A percentile compares a stretch with the other conserved stretches of the same genome.
Conservation (phyloP, 495 filamentous ascomycete species). For the Penicillium silybi region DNA sequence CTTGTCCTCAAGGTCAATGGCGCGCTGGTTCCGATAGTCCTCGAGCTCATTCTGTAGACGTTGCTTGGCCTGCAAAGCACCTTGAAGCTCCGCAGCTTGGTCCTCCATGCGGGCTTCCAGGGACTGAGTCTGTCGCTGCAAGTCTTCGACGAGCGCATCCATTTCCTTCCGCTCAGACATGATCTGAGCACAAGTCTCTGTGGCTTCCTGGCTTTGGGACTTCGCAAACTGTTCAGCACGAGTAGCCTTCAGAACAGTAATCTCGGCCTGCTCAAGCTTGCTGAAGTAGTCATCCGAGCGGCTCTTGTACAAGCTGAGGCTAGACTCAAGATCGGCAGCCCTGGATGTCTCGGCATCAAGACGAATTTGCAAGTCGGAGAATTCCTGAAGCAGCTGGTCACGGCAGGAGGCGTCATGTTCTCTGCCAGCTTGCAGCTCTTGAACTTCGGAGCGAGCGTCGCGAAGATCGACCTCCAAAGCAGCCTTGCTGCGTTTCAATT, state of each 20-base stretch:
- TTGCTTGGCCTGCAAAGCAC: constrained; percentile 86
- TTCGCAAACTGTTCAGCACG: constrained; percentile 93
- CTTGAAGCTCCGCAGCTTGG: constrained; percentile 81
- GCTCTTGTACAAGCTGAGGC: constrained; percentile 83
- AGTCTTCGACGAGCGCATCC: constrained; percentile 82
- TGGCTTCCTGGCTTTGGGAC: constrained; percentile 79
- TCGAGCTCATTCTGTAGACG: constrained; percentile 96
- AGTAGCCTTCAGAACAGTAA: constrained; percentile 86
- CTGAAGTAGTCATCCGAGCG: constrained; percentile 96
- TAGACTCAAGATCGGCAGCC: constrained; percentile 77
- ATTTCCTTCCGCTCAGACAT: constrained; percentile 91
- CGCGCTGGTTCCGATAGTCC: constrained; percentile 91
- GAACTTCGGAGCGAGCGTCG: constrained; percentile 76
- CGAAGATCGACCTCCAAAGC: constrained; percentile 85
- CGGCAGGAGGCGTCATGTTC: constrained; percentile 84
- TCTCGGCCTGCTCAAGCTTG: constrained; percentile 96
- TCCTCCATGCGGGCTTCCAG: constrained; percentile 91
- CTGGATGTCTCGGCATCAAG: constrained; percentile 86
- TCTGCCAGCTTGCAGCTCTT: constrained; percentile 68
- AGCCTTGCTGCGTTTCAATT: constrained; percentile 72
- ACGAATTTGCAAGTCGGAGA: constrained; percentile 88
- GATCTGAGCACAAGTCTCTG: constrained; percentile 84
- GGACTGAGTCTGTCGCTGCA: constrained; percentile 83
- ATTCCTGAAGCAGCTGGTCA: constrained; percentile 85
- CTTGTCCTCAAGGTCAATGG: constrained; percentile 95